phyloP scores from a whole-genome alignment of 257 asterid species.

The Misopates orontium region DNA sequence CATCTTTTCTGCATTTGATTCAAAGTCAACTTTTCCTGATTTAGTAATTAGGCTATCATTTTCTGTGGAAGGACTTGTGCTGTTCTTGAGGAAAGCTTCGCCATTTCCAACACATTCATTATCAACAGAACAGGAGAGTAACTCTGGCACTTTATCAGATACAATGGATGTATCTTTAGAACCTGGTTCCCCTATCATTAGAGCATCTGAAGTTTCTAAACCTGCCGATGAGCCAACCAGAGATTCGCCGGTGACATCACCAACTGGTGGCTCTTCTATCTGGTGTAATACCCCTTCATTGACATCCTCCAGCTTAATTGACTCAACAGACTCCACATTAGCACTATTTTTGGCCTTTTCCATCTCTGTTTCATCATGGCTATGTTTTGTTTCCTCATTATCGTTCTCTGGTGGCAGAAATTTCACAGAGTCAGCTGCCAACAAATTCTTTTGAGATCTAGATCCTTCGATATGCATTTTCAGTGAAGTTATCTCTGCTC shows the following conservation, averaged over 20 bases:
- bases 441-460: slow-evolving; percentile 49
- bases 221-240: slow-evolving; percentile 42
- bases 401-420: slow-evolving; percentile 43
- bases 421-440: slow-evolving; percentile 40
- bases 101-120: slow-evolving; percentile 34
- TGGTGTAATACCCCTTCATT: slow-evolving; percentile 37
- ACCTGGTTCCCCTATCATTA: slow-evolving; percentile 35
- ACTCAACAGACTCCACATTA: slow-evolving; percentile 38
- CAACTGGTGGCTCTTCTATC: slow-evolving; percentile 42
- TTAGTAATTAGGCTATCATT: slow-evolving; percentile 38
- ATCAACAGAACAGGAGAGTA: slow-evolving; percentile 38
- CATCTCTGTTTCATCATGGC: slow-evolving; percentile 49
- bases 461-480: slow-evolving; percentile 82
- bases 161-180: slow-evolving; percentile 41
- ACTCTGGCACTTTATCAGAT: slow-evolving; percentile 46
- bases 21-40: slow-evolving; percentile 49
- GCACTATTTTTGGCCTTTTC: slow-evolving; percentile 38
- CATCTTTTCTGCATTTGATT: slow-evolving; percentile 59
- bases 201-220: slow-evolving; percentile 40
- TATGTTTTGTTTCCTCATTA: slow-evolving; percentile 43
- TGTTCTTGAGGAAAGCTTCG: slow-evolving; percentile 38
- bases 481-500: slow-evolving; percentile 95
- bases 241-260: slow-evolving; percentile 34
- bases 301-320: slow-evolving; percentile 38
- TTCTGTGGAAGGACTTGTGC: slow-evolving; percentile 42